Percentiles rank a stretch among this genome's conserved stretches.
phyloP scores from a whole-genome alignment of 192 early-diverging fungal species.

The Funneliformis mosseae region DNA sequence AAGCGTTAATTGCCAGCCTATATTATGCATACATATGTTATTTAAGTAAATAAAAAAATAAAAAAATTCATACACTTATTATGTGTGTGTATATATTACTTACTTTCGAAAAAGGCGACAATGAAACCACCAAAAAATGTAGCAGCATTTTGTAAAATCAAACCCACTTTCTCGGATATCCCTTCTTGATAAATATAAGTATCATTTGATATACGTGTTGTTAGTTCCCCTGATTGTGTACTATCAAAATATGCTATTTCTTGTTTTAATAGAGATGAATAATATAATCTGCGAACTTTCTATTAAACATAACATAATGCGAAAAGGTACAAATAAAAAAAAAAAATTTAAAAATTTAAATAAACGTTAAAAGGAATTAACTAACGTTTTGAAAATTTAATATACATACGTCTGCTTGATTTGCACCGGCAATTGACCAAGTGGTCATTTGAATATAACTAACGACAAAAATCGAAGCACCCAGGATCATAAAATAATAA shows the following conservation, averaged over 20 bases:
- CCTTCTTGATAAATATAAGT: conserved; percentile 85
- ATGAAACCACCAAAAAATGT: conserved; percentile 73
- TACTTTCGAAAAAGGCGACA: conserved; percentile 75
- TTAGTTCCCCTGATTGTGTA: conserved; percentile 53
- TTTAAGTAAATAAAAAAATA: background rate
- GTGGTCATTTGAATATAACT: conserved; percentile 65
- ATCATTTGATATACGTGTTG: conserved; percentile 80
- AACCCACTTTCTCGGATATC: conserved; percentile 76
- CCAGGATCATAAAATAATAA: conserved; percentile 47
- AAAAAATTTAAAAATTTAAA: background rate
- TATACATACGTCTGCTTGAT: conserved; percentile 39
- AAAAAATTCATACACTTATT: conserved; percentile 43
- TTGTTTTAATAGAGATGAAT: conserved; percentile 75
- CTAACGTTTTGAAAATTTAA: background rate
- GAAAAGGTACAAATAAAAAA: no score
- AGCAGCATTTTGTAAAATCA: conserved; percentile 61
- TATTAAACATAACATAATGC: background rate
- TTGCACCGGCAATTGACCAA: conserved; percentile 63
- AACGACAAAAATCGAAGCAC: conserved; percentile 55
- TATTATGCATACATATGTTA: background rate
- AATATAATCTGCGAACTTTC: conserved; percentile 64
- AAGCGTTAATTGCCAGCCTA: conserved; percentile 23
- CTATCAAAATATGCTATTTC: conserved; percentile 83
- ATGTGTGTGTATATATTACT: conserved; percentile 38
- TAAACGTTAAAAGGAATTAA: background rate